Evolutionary conservation across 306 rosid species (phyloP).

Genomic region (Oxytropis ochrocephala): DNA sequence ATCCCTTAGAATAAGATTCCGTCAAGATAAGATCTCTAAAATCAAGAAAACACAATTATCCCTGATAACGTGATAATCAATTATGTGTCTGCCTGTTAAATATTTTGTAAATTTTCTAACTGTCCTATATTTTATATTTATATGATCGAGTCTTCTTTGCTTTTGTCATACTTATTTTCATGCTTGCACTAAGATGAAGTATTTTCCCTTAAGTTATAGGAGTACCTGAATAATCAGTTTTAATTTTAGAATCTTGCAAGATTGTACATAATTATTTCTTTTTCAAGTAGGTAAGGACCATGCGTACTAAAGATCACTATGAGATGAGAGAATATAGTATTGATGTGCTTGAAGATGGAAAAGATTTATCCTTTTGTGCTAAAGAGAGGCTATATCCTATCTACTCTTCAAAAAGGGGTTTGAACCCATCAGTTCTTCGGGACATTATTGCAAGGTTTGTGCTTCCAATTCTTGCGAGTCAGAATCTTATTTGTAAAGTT

Average conservation of each 20-base stretch:
- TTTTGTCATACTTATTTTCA: background rate
- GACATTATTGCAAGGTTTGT: conserved; percentile 73
- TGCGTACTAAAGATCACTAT: conserved; percentile 62
- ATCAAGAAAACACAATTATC: background rate
- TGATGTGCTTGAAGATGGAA: conserved; percentile 75
- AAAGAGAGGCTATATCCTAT: conserved; percentile 86
- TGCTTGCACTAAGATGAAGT: background rate
- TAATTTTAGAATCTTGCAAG: background rate
- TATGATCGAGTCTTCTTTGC: background rate
- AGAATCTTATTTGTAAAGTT: background rate
- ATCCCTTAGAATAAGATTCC: background rate
- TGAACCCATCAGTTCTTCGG: conserved; percentile 58
- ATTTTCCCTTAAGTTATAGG: background rate
- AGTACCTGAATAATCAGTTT: background rate
- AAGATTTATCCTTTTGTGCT: conserved; percentile 45
- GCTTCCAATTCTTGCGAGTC: conserved; percentile 7
- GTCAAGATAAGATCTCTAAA: background rate
- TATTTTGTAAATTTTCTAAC: too few relatives aligned
- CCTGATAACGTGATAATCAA: background rate
- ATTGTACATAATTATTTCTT: conserved; percentile 19
- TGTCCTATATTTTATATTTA: background rate
- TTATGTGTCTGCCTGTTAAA: background rate
- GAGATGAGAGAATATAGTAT: conserved; percentile 88
- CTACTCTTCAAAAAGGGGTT: conserved; percentile 83
- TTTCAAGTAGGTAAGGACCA: conserved; percentile 58